Percentiles rank a stretch among this genome's conserved stretches.
phyloP scores from a whole-genome alignment of 768 basidiomycete genomes.

The Boletus rufocinnamomeus region DNA sequence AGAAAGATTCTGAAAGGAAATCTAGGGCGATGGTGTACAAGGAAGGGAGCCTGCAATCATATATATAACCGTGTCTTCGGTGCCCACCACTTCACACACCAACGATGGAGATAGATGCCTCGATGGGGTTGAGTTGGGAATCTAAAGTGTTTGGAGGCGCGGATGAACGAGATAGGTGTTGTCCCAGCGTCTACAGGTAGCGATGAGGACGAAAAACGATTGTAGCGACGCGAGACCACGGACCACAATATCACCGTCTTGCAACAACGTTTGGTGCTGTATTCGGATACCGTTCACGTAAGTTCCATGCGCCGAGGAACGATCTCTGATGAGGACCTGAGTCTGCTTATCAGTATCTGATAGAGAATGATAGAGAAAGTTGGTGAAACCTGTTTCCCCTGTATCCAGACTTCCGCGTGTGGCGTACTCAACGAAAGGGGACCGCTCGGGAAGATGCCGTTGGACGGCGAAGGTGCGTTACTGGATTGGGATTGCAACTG shows the following conservation, averaged over 20 bases:
- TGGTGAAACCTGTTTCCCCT: slow-evolving; percentile 42
- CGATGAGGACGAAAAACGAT: slow-evolving; percentile 8
- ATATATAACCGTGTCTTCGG: background rate
- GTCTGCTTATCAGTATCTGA: slow-evolving; percentile 10
- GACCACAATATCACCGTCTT: slow-evolving; percentile 48
- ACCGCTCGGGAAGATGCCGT: slow-evolving; percentile 45
- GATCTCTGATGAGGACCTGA: slow-evolving; percentile 50
- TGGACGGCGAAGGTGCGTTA: slow-evolving; percentile 29
- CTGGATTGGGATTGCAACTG: slow-evolving; percentile 38
- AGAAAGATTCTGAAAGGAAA: background rate
- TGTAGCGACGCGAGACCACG: slow-evolving; percentile 16
- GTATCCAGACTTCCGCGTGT: slow-evolving; percentile 51
- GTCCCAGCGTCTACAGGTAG: slow-evolving; percentile 42
- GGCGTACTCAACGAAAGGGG: slow-evolving; percentile 42
- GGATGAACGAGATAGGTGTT: slow-evolving; percentile 38
- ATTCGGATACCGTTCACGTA: slow-evolving; percentile 48
- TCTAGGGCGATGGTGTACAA: slow-evolving; percentile 1
- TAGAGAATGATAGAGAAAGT: background rate
- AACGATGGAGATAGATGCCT: slow-evolving; percentile 41
- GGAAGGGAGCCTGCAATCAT: background rate
- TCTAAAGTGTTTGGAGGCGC: slow-evolving; percentile 44
- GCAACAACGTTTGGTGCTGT: slow-evolving; percentile 38
- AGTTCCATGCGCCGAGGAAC: slow-evolving; percentile 49
- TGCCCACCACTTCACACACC: slow-evolving; percentile 28
- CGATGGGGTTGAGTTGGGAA: slow-evolving; percentile 47